Base-by-base conservation (phyloP, 2,329 filamentous ascomycete genomes). In the Dactylellina drechsleri region DNA sequence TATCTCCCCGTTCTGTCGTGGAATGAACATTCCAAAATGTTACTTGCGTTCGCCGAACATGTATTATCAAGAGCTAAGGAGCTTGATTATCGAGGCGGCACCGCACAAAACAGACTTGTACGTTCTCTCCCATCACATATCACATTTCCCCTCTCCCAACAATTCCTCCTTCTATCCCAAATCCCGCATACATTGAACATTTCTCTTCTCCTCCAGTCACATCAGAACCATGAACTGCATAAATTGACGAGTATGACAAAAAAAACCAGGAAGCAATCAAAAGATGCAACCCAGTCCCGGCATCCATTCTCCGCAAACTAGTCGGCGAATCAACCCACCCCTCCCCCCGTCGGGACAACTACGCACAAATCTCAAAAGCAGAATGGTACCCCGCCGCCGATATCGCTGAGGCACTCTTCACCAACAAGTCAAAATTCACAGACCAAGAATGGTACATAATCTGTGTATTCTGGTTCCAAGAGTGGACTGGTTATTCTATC, bases 31-130 rank as follows among this genome's bases (percentile, higher is more conserved):
- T 43, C 52, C 0, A 47, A 45, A 16, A 72, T 72, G 47, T 10
- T 72, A 12, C 43, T 66, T 0, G 43, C 60, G 10, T 66, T 72
- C 31, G 67, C 67, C 7, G 67, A 72, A 28, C 67, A 72, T n/a
- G 13, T 61, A 0, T 13, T 72, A 0, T 72, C 67, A 7, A 47
- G 45, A 45, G 60, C 54, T 1, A 54, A 49, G 12, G 54, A 53
- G 7, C 20, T 72, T 15, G 26, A 15, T 1, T 72, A 49, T 18
- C 15, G 28, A 8, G 67, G 67, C 0, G 67, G 67, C 1, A 54
- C 59, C 0, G 10, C 20, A 12, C 8, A 41, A 7, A 47, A 72
- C 26, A 18, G 67, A 13, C 26, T 56, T 10, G 67, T 72, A 49
- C 23, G 67, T 59, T 41, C 40, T 20, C 40, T 45, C n/a, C 26